A percentile compares a stretch with the other conserved stretches of the same genome.
Evolutionary conservation across 2,329 filamentous ascomycete genomes (phyloP).

Genomic region (Hirsutella minnesotensis): DNA sequence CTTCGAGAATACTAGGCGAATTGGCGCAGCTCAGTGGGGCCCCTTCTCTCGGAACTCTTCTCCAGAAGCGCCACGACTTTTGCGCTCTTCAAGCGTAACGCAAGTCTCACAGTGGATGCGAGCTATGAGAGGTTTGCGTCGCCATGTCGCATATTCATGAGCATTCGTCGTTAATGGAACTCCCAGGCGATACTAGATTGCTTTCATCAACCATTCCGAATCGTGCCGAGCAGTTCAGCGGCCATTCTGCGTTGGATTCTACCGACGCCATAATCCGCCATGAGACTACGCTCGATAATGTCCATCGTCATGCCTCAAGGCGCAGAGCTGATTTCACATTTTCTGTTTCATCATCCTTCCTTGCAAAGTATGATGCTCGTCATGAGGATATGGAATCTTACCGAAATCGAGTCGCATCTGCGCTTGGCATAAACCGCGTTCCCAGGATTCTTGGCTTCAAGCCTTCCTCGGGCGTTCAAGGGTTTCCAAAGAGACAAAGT

Average conservation of each 20-base stretch:
- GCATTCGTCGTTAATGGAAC: not conserved
- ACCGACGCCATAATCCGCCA: conserved; percentile 59
- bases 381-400: conserved; percentile 58
- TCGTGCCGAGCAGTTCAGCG: conserved; percentile 36
- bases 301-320: conserved; percentile 50
- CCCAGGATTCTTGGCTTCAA: conserved; percentile 52
- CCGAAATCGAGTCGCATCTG: conserved; percentile 63
- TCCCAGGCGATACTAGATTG: not conserved
- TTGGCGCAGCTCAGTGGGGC: conserved; percentile 13
- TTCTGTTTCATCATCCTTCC: conserved; percentile 40
- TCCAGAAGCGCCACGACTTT: not conserved
- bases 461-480: not conserved
- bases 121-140: not conserved
- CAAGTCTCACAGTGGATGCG: not conserved
- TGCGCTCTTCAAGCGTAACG: not conserved
- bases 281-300: conserved; percentile 44
- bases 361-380: conserved; percentile 21
- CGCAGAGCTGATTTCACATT: conserved; percentile 63
- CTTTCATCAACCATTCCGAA: not conserved
- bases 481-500: not conserved
- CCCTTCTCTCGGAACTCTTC: conserved; percentile 13
- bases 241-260: conserved; percentile 62
- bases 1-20: conserved; percentile 32
- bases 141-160: not conserved
- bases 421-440: conserved; percentile 65